Evolutionary conservation across 768 basidiomycete genomes (phyloP), one percentile per base, ranked within the genome.

Genomic region (Termitomyces sp.): DNA sequence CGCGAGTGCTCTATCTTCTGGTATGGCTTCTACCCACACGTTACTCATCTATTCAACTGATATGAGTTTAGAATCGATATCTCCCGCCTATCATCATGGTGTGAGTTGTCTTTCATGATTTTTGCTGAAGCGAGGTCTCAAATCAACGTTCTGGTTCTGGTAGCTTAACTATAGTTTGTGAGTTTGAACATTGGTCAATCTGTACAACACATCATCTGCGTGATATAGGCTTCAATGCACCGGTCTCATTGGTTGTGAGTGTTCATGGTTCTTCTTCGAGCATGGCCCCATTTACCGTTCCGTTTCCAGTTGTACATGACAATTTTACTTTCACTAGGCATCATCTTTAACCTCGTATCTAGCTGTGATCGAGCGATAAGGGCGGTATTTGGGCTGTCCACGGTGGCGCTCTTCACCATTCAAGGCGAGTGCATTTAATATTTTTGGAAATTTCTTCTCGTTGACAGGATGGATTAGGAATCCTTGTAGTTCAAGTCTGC

Each of bases 361-460:
- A 65, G 64, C 22, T 62, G 64, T 39, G 64, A 65, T 54, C 36
- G 50, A n/a, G 39, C 60, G 4, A 65, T 65, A 15, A 42, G 64
- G n/a, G 56, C 49, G 8, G 40, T 65, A 7, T 65, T 62, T 32
- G 60, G 64, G 4, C 7, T 65, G 42, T 59, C 64, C 13, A 61
- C 57, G 6, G 36, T 65, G 11, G 64, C 64, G 13, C 52, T 62
- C n/a, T 65, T 65, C 46, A 54, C 61, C n/a, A 65, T 62, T 50
- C 64, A 65, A 58, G 64, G 64, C 58, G 32, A 18, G 36, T 52
- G 1, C 33, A n/a, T 39, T 7, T n/a, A n/a, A 7, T 28, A 40
- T n/a, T 45, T n/a, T 4, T 2, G 20, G 35, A 35, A 20, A 32
- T 4, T 59, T 28, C 20, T 48, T 12, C 13, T 36, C 9, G 32